phyloP scores from a whole-genome alignment of 1,284 basidiomycete species.

The Leccinum pachyderme region DNA sequence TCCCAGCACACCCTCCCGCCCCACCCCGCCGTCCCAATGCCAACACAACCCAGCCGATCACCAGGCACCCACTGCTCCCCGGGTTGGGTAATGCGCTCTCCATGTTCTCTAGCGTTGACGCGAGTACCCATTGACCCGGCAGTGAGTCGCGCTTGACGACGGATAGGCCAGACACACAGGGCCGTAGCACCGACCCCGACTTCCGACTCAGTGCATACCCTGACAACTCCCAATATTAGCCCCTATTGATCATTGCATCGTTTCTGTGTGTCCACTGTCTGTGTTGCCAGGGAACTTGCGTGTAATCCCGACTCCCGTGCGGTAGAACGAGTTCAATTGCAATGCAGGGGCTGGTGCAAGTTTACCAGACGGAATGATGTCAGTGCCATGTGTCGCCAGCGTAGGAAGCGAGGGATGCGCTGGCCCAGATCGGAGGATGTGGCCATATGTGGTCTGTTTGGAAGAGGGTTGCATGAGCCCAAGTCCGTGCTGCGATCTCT shows the following conservation, averaged over 20 bases:
- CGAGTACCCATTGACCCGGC: slow-evolving; percentile 86
- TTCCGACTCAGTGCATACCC: too few species aligned
- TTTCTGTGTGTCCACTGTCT: slow-evolving; percentile 89
- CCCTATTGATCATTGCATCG: slow-evolving; percentile 88
- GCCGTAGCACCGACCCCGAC: slow-evolving; percentile 45
- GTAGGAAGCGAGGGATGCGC: slow-evolving; percentile 94
- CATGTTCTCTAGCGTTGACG: slow-evolving; percentile 76
- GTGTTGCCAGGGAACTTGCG: slow-evolving; percentile 98
- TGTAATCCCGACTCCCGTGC: slow-evolving; percentile 76
- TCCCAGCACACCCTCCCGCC: slow-evolving; percentile 53
- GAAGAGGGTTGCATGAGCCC: slow-evolving; percentile 32
- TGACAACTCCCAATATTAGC: slow-evolving; percentile 79
- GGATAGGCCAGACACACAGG: slow-evolving; percentile 66
- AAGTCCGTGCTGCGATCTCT: slow-evolving; percentile 23
- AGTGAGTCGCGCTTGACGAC: slow-evolving; percentile 92
- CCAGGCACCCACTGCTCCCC: slow-evolving; percentile 91
- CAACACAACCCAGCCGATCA: slow-evolving; percentile 89
- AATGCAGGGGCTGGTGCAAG: slow-evolving; percentile 91
- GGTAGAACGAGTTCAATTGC: slow-evolving; percentile 86
- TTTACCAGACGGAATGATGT: slow-evolving; percentile 93
- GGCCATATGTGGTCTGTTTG: slow-evolving; percentile 47
- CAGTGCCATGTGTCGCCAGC: slow-evolving; percentile 80
- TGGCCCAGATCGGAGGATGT: slow-evolving; percentile 88
- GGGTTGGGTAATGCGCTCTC: slow-evolving; percentile 67
- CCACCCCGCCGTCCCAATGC: slow-evolving; percentile 51